phyloP scores from a whole-genome alignment of 108 stramenopile genomes.

The Fistulifera pelliculosa region DNA sequence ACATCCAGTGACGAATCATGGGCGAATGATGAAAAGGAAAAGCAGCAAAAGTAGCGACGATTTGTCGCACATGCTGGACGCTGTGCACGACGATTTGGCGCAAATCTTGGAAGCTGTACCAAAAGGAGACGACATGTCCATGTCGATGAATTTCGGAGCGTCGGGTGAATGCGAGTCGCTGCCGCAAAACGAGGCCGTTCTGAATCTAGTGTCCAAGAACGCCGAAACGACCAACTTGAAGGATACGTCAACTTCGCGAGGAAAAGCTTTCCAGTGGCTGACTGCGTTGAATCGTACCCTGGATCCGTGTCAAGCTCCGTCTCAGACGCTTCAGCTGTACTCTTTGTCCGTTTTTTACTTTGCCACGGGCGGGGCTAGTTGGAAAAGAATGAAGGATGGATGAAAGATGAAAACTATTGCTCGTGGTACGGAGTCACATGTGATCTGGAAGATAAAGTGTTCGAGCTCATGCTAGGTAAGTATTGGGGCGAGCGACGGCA shows the following conservation, averaged over 20 bases:
- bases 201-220: no score
- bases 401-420: slow-evolving; percentile 6
- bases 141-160: no score
- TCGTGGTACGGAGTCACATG: slow-evolving; percentile 14
- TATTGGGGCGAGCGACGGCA: neutral
- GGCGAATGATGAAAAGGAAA: no score
- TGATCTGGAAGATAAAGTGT: slow-evolving; percentile 2
- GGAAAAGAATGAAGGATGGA: slow-evolving; percentile 11
- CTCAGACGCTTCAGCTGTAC: neutral
- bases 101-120: no score
- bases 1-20: no score
- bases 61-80: no score
- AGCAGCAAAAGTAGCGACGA: no score
- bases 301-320: slow-evolving; percentile 1
- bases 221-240: no score
- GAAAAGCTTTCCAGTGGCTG: slow-evolving; percentile 1
- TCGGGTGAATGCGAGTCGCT: no score
- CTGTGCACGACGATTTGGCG: no score
- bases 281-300: neutral
- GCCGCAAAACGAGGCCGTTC: no score
- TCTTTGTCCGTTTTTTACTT: slow-evolving; percentile 6
- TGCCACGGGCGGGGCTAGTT: slow-evolving; percentile 5
- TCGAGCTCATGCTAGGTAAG: neutral
- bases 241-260: neutral
- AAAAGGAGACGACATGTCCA: no score